phyloP scores from a whole-genome alignment of 1,284 basidiomycete species.

The Chondrostereum purpureum region DNA sequence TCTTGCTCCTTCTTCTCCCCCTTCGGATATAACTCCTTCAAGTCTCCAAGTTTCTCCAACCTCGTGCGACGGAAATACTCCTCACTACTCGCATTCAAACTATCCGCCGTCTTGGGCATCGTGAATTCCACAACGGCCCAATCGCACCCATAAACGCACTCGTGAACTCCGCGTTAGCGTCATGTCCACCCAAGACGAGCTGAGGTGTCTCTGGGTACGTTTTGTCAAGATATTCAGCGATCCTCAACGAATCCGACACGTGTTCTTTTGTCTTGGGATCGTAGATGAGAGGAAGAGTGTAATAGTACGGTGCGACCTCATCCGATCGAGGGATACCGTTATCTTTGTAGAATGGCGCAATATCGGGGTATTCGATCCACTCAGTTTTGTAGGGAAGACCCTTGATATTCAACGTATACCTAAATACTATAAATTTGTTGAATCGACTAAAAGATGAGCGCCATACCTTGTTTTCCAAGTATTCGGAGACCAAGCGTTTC shows the following conservation, averaged over 20 bases:
- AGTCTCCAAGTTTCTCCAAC: constrained; percentile 26
- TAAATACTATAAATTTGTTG: neutral
- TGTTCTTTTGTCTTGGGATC: constrained; percentile 14
- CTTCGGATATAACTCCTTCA: constrained; percentile 1
- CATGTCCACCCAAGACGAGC: constrained; percentile 14
- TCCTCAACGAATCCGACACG: constrained; percentile 23
- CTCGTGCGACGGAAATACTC: constrained; percentile 27
- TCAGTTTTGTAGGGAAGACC: constrained; percentile 16
- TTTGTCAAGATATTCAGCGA: constrained; percentile 27
- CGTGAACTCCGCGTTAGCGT: constrained; percentile 15
- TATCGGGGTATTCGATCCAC: constrained; percentile 18
- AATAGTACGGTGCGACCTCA: constrained; percentile 12
- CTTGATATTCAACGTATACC: constrained; percentile 19
- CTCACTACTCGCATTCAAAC: constrained; percentile 21
- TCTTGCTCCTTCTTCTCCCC: neutral
- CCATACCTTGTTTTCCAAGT: constrained; percentile 14
- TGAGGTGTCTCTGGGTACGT: constrained; percentile 23
- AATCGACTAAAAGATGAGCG: neutral
- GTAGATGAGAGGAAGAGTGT: constrained; percentile 19
- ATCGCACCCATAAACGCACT: constrained; percentile 15
- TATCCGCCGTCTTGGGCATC: constrained; percentile 1
- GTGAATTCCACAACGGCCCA: neutral
- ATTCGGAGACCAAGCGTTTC: constrained; percentile 13
- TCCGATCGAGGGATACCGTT: constrained; percentile 14
- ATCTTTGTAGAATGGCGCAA: constrained; percentile 14